Percentiles rank a stretch among this genome's conserved stretches.
Evolutionary conservation across 306 rosid species (phyloP).

Genomic region (Psophocarpus tetragonolobus): DNA sequence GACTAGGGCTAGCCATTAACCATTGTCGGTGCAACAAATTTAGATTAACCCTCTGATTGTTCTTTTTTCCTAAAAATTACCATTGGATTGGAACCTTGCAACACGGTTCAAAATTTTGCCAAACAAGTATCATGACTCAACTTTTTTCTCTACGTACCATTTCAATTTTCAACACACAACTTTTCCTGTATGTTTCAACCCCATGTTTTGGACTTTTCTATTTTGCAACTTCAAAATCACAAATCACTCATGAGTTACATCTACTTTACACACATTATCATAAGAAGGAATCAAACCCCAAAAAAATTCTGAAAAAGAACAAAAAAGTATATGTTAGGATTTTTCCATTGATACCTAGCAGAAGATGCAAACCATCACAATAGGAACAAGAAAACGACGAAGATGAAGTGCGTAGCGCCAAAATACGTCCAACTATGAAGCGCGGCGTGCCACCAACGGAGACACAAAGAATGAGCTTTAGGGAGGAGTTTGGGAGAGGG

Average conservation of each 20-base stretch:
- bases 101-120: constrained; percentile 21
- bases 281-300: no score
- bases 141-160: neutral
- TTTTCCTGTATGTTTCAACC: neutral
- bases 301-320: no score
- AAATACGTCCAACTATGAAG: no score
- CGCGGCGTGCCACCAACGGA: no score
- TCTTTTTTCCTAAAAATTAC: constrained; percentile 12
- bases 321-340: no score
- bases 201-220: neutral
- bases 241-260: neutral
- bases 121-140: neutral
- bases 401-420: no score
- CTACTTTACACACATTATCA: neutral
- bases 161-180: constrained; percentile 13
- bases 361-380: no score
- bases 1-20: constrained; percentile 17
- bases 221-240: constrained; percentile 28
- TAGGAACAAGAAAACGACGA: no score
- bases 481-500: no score
- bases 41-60: neutral
- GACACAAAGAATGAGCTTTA: no score
- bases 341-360: no score
- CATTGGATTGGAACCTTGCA: constrained; percentile 15
- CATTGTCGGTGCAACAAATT: constrained; percentile 44